A percentile compares a stretch with the other conserved stretches of the same genome.
Evolutionary conservation across 2,329 filamentous ascomycete species (phyloP).

Genomic region (Cordyceps farinosa): DNA sequence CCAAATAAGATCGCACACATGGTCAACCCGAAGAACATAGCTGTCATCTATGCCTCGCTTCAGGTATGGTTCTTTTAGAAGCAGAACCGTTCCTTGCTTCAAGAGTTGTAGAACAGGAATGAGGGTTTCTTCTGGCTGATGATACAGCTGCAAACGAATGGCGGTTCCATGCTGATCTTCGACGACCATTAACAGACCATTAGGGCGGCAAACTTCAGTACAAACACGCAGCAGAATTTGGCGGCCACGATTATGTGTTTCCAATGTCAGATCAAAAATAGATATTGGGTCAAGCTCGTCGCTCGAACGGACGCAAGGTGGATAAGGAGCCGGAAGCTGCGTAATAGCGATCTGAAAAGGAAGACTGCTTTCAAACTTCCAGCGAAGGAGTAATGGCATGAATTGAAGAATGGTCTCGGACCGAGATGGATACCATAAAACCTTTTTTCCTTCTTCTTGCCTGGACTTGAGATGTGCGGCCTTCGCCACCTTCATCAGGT

Average conservation of each 20-base stretch:
- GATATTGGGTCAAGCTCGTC: neutral
- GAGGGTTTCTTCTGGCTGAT: neutral
- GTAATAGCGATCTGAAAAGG: neutral
- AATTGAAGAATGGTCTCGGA: neutral
- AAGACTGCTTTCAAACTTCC: neutral
- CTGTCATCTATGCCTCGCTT: neutral
- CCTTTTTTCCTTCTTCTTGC: neutral
- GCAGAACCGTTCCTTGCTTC: neutral
- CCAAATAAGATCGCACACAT: neutral
- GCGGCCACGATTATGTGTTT: neutral
- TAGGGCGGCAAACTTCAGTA: neutral
- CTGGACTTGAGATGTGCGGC: neutral
- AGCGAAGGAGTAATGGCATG: neutral
- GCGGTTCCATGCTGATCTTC: neutral
- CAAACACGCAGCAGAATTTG: constrained; percentile 1
- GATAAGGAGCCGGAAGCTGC: neutral
- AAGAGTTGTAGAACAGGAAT: neutral
- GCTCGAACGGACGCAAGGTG: neutral
- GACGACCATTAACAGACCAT: neutral
- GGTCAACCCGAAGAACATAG: neutral
- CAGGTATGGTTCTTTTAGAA: constrained; percentile 4
- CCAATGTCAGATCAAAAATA: neutral
- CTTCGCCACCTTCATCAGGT: neutral
- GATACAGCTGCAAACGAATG: neutral
- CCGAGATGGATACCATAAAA: neutral